A percentile compares a stretch with the other conserved stretches of the same genome.
Conservation (phyloP, 345 rosid genomes). For the Rhodamnia rubescens region DNA sequence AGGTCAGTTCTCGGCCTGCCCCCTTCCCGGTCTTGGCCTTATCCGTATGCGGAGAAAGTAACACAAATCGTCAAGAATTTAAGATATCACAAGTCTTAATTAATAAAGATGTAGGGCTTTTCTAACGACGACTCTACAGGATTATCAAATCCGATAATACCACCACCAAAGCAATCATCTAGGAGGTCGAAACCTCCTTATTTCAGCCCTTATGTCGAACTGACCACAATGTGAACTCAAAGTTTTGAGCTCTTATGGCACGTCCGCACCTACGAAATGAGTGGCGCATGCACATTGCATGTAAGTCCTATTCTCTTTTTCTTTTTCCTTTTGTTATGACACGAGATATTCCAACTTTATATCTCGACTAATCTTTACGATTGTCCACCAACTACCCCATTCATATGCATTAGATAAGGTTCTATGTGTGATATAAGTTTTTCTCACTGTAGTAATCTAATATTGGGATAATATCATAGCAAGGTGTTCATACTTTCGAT, state of each 20-base stretch:
- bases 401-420: not conserved
- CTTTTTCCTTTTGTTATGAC: not conserved
- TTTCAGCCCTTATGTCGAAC: too few species aligned
- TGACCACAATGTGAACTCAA: too few species aligned
- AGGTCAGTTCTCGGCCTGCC: not conserved
- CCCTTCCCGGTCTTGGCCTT: not conserved
- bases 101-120: too few species aligned
- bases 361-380: not conserved
- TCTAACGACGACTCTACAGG: not conserved
- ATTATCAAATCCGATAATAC: not conserved
- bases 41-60: not conserved
- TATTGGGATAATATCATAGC: not conserved
- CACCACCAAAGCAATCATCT: too few species aligned
- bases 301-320: not conserved
- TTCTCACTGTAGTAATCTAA: not conserved
- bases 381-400: not conserved
- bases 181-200: too few species aligned
- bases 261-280: too few species aligned
- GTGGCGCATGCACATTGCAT: not conserved
- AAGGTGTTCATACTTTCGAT: too few species aligned
- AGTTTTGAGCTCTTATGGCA: too few species aligned
- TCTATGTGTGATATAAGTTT: not conserved
- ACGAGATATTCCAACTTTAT: not conserved
- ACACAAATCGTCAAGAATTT: too few species aligned
- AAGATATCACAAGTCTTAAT: too few species aligned